Conservation (phyloP, 2,329 filamentous ascomycete genomes). For the Teratosphaeria nubilosa region DNA sequence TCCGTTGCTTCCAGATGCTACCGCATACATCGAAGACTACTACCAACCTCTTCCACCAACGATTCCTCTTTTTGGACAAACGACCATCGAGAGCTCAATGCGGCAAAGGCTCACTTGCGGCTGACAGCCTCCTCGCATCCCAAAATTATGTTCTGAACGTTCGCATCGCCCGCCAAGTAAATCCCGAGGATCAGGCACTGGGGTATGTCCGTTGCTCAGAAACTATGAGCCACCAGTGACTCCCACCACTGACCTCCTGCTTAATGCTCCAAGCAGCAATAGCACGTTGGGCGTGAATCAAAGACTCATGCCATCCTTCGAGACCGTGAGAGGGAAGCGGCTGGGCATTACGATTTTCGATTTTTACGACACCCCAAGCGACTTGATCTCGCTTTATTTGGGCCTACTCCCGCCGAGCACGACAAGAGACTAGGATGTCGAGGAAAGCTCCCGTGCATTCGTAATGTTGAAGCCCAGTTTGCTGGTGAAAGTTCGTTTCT, state of each 20-base stretch:
- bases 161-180: conserved; percentile 35
- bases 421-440: not conserved
- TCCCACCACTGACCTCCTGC: not conserved
- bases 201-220: conserved; percentile 17
- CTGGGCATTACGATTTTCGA: conserved; percentile 46
- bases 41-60: conserved; percentile 31
- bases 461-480: not conserved
- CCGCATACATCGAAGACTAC: conserved; percentile 42
- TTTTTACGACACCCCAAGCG: conserved; percentile 37
- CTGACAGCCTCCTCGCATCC: conserved; percentile 27
- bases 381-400: conserved; percentile 33
- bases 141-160: conserved; percentile 40
- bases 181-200: conserved; percentile 38
- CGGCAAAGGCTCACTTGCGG: conserved; percentile 30
- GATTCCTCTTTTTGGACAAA: conserved; percentile 26
- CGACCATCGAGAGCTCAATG: conserved; percentile 37
- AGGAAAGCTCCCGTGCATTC: not conserved
- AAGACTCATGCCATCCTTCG: conserved; percentile 29
- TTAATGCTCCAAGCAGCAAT: conserved; percentile 10
- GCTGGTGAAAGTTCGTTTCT: not conserved
- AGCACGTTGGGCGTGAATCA: conserved; percentile 36
- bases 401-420: conserved; percentile 11
- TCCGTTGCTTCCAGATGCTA: conserved; percentile 19
- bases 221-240: not conserved
- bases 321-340: conserved; percentile 31